Base-by-base conservation (phyloP, 176 grass and related monocot species). In the Aegilops tauschii region DNA sequence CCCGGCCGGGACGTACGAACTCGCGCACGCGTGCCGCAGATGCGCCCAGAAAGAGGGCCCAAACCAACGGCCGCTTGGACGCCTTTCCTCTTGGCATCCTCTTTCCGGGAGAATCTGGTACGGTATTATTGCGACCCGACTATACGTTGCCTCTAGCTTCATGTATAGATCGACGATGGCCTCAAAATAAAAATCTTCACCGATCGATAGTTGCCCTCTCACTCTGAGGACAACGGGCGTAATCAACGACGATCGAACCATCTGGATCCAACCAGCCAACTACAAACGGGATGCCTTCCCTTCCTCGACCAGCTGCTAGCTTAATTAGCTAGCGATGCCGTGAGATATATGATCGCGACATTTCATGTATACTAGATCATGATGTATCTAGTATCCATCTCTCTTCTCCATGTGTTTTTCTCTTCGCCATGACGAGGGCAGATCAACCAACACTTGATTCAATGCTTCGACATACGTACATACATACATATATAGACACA, bases 71-170 rank as follows among this genome's bases (percentile, higher is more conserved):
- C 75, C 75, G 73, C 77, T 80, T 71, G 30, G 8, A 42, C 56
- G 18, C 20, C 56, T 78, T 87, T 29, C 89, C 65, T 87, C 86
- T 84, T 87, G 75, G 73, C 80, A 47, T 66, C 36, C 78, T 87
- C 68, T 79, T 44, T 39, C 8, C 34, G 58, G 80, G 75, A 87
- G 83, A 68, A 68, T 85, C 42, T 58, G n/a, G 3, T 12, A 44
- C 40, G n/a, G 3, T 12, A 44, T 52, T 66, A 50, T 52, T 52
- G 73, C 44, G 13, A 9, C 37, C 37, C 37, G 70, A 45, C 56
- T 59, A 9, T 59, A 59, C 56, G 56, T 59, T 9, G 56, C 56
- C 56, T 59, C 56, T 21, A 59, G 56, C 56, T 59, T 59, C 18
- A 59, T 59, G 20, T 21, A 8, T 21, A 21, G 0, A 54, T 7